phyloP scores from a whole-genome alignment of 2,329 filamentous ascomycete genomes.

The Aspergillus sclerotialis region DNA sequence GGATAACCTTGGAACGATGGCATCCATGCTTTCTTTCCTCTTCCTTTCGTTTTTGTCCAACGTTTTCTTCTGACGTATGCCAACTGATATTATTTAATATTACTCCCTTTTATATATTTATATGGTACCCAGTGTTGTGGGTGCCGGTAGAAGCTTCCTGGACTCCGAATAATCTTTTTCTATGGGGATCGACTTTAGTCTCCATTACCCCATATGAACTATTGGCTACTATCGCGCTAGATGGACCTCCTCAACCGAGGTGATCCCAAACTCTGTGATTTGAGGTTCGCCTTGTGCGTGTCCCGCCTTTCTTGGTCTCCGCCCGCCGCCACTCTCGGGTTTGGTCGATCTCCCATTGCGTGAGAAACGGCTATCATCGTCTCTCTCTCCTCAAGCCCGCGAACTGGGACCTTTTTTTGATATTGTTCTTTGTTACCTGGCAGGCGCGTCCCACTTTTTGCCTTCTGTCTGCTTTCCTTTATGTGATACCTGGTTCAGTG shows the following conservation, averaged over 20 bases:
- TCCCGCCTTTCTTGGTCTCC: slow-evolving; percentile 2
- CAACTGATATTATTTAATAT: no score
- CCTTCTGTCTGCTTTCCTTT: not conserved
- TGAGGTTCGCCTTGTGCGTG: not conserved
- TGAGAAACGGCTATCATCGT: not conserved
- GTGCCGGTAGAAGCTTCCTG: no score
- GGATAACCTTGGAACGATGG: no score
- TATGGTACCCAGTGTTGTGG: no score
- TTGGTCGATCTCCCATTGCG: not conserved
- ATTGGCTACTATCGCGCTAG: slow-evolving; percentile 5
- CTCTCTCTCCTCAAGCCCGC: not conserved
- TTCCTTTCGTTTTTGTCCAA: no score
- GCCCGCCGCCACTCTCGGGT: slow-evolving; percentile 1
- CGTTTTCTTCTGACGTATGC: no score
- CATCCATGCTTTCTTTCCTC: no score
- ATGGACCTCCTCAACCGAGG: slow-evolving; percentile 2
- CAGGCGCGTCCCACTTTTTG: not conserved
- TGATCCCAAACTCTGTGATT: not conserved
- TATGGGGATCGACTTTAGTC: not conserved
- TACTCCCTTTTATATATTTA: no score
- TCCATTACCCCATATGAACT: not conserved
- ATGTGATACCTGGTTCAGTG: not conserved
- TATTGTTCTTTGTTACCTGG: not conserved
- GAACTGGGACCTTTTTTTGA: not conserved
- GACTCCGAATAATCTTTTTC: not conserved